Evolutionary conservation across 805 yeast genomes (phyloP), one percentile per base, ranked within the genome.

Genomic region (Ogataea kodamae): DNA sequence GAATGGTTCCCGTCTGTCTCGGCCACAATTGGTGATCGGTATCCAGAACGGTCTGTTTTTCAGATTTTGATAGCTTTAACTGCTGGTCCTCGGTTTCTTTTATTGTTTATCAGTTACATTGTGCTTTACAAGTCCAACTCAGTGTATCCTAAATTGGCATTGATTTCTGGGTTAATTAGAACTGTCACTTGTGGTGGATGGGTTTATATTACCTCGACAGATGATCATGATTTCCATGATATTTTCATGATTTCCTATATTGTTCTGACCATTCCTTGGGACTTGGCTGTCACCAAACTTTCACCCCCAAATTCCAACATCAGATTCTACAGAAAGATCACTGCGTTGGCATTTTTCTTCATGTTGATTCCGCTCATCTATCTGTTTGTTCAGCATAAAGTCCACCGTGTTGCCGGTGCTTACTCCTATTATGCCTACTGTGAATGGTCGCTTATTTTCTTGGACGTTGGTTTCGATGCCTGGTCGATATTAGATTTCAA

Each of bases 1-100:
- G 98, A 92, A 59, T 92, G 98, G 97, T 90, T 92, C 55, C 98
- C 98, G 2, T 81, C 94, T 52, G 98, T 92, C 2, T 82, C 95
- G 22, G 97, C 98, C 1, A 76, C 98, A 2, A 92, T 92, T 54
- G 98, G 98, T 27, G 98, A 92, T 57, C 63, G 97, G 40, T 92
- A 88, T 56, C 98, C 98, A 0, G 98, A 92, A 61, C 68, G 98
- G 46, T 85, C 96, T 2, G 62, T 92, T 12, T 92, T 90, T 58
- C 98, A 92, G 62, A 70, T 90, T 22, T 62, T 90, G 43, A 92
- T 92, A 45, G 98, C 97, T 1, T 60, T 90, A 28, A 89, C 97
- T 1, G 73, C 97, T 1, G 95, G 96, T 22, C 97, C 97, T 11
- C 74, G 97, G 46, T 90, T 89, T 55, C 57, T 83, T 21, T 56